phyloP scores from a whole-genome alignment of 108 stramenopile genomes.

The Nitzschia putrida region DNA sequence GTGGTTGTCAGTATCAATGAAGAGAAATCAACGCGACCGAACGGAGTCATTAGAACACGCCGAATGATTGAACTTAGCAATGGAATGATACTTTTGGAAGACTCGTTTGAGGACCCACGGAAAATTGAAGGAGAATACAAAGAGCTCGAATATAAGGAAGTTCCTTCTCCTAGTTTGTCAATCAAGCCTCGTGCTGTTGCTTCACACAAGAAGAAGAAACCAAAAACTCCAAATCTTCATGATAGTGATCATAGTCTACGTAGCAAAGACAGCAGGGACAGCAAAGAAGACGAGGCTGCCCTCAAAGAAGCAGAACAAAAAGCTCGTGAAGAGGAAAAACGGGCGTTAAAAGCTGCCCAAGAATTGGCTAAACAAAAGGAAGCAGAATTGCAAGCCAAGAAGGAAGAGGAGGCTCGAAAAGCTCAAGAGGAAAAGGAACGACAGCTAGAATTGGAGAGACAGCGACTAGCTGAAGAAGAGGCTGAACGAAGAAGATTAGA shows the following conservation, averaged over 20 bases:
- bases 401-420: constrained; percentile 8
- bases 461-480: background rate
- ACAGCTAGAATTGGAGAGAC: constrained; percentile 3
- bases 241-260: background rate
- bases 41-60: constrained; percentile 9
- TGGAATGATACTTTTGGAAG: constrained; percentile 28
- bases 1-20: constrained; percentile 13
- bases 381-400: constrained; percentile 8
- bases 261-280: constrained; percentile 1
- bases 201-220: constrained; percentile 1
- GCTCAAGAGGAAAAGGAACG: background rate
- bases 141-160: constrained; percentile 17
- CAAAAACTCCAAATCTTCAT: background rate
- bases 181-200: background rate
- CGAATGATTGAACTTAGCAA: constrained; percentile 9
- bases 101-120: constrained; percentile 4
- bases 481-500: background rate
- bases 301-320: constrained; percentile 10
- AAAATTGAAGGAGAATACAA: constrained; percentile 15
- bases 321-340: background rate
- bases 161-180: constrained; percentile 8
- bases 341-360: constrained; percentile 13
- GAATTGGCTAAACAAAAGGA: constrained; percentile 16
- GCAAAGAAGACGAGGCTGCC: constrained; percentile 1
- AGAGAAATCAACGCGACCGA: constrained; percentile 14